Conservation (phyloP, 768 basidiomycete genomes). For the Cystobasidium tubakii region DNA sequence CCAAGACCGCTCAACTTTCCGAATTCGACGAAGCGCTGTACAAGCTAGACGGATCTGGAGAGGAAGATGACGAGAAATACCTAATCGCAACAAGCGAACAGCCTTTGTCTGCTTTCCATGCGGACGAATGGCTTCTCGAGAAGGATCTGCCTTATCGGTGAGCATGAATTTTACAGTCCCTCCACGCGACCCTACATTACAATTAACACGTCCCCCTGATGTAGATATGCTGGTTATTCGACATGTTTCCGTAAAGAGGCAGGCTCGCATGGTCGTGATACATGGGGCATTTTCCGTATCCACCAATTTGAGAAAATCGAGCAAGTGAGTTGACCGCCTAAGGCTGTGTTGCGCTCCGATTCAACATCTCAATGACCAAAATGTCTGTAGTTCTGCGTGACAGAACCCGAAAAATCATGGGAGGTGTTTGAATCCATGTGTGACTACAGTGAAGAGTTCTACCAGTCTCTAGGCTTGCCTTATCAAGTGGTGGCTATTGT, state of each 20-base stretch:
- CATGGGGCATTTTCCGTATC: constrained; percentile 99
- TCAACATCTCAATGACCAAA: background rate
- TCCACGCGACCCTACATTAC: background rate
- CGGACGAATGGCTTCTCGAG: constrained; percentile 95
- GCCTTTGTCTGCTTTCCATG: constrained; percentile 90
- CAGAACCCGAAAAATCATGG: constrained; percentile 90
- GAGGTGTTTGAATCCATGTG: constrained; percentile 89
- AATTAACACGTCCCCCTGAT: background rate
- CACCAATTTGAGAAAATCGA: constrained; percentile 99
- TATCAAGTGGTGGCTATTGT: constrained; percentile 93
- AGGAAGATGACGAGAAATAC: constrained; percentile 83
- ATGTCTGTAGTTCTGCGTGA: constrained; percentile 74
- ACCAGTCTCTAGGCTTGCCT: constrained; percentile 84
- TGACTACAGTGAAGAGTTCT: constrained; percentile 82
- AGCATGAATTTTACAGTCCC: constrained; percentile 3
- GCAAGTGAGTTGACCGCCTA: constrained; percentile 49
- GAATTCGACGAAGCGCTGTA: constrained; percentile 99
- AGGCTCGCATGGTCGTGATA: constrained; percentile 91
- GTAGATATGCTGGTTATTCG: constrained; percentile 55
- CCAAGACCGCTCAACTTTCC: constrained; percentile 92
- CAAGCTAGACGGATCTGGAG: constrained; percentile 58
- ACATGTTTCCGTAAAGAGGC: constrained; percentile 99
- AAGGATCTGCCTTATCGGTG: constrained; percentile 88
- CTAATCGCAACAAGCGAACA: constrained; percentile 98
- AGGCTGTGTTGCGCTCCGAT: background rate